A percentile compares a stretch with the other conserved stretches of the same genome.
These are phyloP conservation scores for Euphorbia pulcherrima DNA, from an alignment of 345 rosid genomes.

Conservation along the genomic window DNA sequence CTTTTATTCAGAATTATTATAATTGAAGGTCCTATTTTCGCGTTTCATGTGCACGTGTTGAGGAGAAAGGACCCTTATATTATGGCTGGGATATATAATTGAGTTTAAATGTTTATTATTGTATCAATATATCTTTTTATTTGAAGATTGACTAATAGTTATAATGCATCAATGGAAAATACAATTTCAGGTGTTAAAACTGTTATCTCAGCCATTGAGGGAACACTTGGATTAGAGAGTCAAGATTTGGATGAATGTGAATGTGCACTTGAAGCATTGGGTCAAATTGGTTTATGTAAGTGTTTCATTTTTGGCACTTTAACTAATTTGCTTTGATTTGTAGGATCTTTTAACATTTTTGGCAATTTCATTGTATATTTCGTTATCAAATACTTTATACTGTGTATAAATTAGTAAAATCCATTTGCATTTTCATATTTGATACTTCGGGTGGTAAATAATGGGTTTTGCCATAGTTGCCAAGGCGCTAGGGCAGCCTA, in stretches of 20 bases:
- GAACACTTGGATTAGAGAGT: slow-evolving; percentile 42
- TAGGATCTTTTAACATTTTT: neutral
- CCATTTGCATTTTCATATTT: neutral
- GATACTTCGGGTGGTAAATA: neutral
- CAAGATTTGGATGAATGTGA: slow-evolving; percentile 61
- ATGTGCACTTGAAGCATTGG: slow-evolving; percentile 81
- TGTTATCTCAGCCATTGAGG: slow-evolving; percentile 66
- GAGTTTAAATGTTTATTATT: neutral
- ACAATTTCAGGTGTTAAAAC: slow-evolving; percentile 52
- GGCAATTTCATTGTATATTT: neutral
- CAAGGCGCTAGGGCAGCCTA: too few relatives aligned
- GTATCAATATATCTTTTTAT: neutral
- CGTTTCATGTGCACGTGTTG: neutral
- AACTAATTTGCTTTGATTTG: neutral
- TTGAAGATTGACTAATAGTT: slow-evolving; percentile 3
- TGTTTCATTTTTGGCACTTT: too few relatives aligned
- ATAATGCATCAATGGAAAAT: slow-evolving; percentile 10
- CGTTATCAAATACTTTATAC: neutral
- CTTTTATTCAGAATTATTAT: neutral
- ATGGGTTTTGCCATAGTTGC: neutral
- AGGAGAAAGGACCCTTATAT: neutral
- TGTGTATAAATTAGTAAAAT: neutral
- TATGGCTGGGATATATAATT: neutral
- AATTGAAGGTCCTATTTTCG: neutral
- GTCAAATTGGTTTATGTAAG: slow-evolving; percentile 84